These are phyloP conservation scores for Austroboletus eburneus DNA, from an alignment of 768 basidiomycete genomes.

Conservation along the genomic window DNA sequence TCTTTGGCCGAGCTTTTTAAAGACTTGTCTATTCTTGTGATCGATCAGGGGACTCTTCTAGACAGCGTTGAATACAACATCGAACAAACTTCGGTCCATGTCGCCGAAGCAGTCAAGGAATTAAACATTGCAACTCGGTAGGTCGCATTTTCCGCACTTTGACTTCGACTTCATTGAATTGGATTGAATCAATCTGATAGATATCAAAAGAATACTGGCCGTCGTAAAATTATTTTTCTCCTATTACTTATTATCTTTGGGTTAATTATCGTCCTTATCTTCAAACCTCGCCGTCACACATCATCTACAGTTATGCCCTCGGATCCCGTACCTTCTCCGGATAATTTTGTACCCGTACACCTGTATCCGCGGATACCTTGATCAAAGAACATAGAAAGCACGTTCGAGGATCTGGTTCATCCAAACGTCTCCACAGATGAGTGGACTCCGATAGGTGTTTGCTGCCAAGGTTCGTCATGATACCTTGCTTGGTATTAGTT, in stretches of 20 bases:
- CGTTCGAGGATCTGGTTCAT: constrained; percentile 8
- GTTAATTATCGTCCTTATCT: constrained; percentile 81
- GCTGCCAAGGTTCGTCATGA: constrained; percentile 18
- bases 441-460: constrained; percentile 2
- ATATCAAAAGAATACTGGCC: constrained; percentile 92
- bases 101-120: constrained; percentile 82
- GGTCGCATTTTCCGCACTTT: constrained; percentile 23
- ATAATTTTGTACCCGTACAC: constrained; percentile 29
- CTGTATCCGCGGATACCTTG: constrained; percentile 32
- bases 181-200: constrained; percentile 35
- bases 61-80: constrained; percentile 98
- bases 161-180: not conserved
- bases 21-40: constrained; percentile 87
- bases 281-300: constrained; percentile 74
- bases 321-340: constrained; percentile 23
- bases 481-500: not conserved
- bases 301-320: constrained; percentile 27
- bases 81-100: constrained; percentile 79
- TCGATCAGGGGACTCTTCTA: constrained; percentile 95
- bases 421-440: constrained; percentile 2
- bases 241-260: constrained; percentile 87
- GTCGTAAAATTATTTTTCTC: constrained; percentile 90
- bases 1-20: constrained; percentile 94
- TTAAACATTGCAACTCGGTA: constrained; percentile 78
- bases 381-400: constrained; percentile 18